Evolutionary conservation across 768 basidiomycete genomes (phyloP).

Genomic region (Leucosporidium scottii): DNA sequence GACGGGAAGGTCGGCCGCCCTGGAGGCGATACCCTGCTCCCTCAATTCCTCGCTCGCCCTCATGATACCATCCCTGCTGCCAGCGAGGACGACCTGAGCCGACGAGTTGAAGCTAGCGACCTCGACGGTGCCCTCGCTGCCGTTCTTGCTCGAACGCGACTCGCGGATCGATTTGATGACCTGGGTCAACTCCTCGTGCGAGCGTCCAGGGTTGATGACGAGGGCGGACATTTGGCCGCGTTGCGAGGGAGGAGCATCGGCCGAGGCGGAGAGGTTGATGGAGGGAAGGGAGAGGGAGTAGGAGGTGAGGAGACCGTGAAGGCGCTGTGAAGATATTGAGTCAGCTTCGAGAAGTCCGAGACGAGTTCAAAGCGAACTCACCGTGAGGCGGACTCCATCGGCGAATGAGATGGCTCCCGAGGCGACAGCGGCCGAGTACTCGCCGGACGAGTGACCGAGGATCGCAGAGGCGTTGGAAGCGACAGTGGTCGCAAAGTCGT

Average conservation of each 20-base stretch:
- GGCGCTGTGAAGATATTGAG: constrained; percentile 12
- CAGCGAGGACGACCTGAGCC: constrained; percentile 36
- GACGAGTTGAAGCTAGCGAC: constrained; percentile 38
- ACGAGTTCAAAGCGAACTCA: not conserved
- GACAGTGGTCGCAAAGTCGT: constrained; percentile 22
- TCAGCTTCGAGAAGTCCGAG: not conserved
- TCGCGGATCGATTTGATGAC: constrained; percentile 18
- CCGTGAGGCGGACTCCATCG: constrained; percentile 35
- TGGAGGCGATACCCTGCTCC: constrained; percentile 30
- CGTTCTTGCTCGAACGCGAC: constrained; percentile 7
- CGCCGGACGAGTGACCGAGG: constrained; percentile 37
- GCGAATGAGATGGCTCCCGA: constrained; percentile 34
- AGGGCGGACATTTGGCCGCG: constrained; percentile 37
- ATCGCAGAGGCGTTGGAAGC: constrained; percentile 18
- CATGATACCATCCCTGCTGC: constrained; percentile 34
- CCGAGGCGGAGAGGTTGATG: constrained; percentile 28
- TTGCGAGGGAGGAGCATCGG: constrained; percentile 25
- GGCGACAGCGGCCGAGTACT: constrained; percentile 38
- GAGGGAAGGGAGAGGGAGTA: constrained; percentile 33
- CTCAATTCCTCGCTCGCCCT: constrained; percentile 33
- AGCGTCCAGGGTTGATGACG: constrained; percentile 32
- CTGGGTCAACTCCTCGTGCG: constrained; percentile 32
- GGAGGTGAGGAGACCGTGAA: constrained; percentile 36
- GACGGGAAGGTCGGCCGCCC: constrained; percentile 37
- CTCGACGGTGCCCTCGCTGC: constrained; percentile 33